Evolutionary conservation across 1,284 basidiomycete genomes (phyloP).

Genomic region (Trametes versicolor): DNA sequence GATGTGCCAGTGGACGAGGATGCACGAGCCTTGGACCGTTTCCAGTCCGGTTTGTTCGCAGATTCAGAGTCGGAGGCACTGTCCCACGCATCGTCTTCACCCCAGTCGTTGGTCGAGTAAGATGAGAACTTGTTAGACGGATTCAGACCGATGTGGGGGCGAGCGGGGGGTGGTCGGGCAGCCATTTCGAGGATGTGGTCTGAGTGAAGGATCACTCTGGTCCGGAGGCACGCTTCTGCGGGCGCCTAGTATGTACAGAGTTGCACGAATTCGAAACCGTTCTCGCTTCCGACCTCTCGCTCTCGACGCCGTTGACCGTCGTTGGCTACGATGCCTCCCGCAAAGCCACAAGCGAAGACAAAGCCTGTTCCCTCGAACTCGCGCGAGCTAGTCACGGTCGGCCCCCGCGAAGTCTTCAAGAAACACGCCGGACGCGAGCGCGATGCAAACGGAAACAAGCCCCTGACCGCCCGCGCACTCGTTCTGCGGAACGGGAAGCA

Average conservation of each 20-base stretch:
- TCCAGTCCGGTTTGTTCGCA: constrained; percentile 60
- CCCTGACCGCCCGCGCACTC: constrained; percentile 75
- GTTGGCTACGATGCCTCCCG: constrained; percentile 24
- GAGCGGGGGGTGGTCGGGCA: constrained; percentile 76
- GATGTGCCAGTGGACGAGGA: constrained; percentile 48
- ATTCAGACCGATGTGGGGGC: constrained; percentile 77
- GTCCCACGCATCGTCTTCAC: constrained; percentile 92
- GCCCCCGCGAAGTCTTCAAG: constrained; percentile 60
- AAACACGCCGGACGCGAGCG: constrained; percentile 47
- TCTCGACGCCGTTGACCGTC: too few species aligned
- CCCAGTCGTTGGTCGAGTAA: constrained; percentile 65
- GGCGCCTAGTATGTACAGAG: constrained; percentile 8
- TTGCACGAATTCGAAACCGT: too few species aligned
- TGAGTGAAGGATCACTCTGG: constrained; percentile 2
- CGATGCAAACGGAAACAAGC: constrained; percentile 60
- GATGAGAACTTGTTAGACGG: constrained; percentile 60
- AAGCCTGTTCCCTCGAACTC: constrained; percentile 25
- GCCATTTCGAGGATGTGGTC: constrained; percentile 52
- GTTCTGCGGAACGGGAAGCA: constrained; percentile 78
- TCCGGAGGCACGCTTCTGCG: neutral
- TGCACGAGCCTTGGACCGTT: constrained; percentile 46
- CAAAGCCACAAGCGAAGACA: constrained; percentile 24
- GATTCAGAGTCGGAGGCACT: constrained; percentile 86
- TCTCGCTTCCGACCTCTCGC: too few species aligned
- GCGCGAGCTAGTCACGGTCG: constrained; percentile 61